These are phyloP conservation scores for Mycena maculata DNA, from an alignment of 768 basidiomycete genomes.

Conservation along the genomic window DNA sequence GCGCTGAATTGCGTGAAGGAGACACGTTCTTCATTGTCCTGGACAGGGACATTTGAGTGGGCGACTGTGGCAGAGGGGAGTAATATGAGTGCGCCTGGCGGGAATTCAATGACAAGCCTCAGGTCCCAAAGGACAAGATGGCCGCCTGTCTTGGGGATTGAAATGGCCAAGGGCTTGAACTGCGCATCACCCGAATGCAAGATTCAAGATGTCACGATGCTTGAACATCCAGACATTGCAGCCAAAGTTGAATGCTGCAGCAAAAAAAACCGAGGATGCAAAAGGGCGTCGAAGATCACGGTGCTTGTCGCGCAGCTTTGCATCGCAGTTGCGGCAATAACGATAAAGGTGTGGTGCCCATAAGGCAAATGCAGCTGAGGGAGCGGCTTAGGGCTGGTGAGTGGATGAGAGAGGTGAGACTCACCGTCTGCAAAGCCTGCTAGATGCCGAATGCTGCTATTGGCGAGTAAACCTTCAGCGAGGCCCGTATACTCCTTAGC, in stretches of 20 bases:
- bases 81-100: too few species aligned
- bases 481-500: background rate
- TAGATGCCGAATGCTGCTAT: background rate
- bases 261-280: too few species aligned
- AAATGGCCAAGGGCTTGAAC: constrained; percentile 46
- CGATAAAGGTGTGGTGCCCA: constrained; percentile 31
- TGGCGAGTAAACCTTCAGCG: constrained; percentile 3
- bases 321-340: constrained; percentile 20
- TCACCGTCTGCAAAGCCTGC: constrained; percentile 34
- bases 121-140: constrained; percentile 49
- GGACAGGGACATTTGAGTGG: too few species aligned
- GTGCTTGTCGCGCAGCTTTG: too few species aligned
- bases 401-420: background rate
- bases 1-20: constrained; percentile 44
- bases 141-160: constrained; percentile 41
- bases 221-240: too few species aligned
- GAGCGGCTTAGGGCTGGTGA: background rate
- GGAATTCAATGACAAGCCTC: too few species aligned
- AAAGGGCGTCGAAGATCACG: too few species aligned
- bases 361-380: constrained; percentile 19
- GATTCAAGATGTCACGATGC: too few species aligned
- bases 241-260: constrained; percentile 49
- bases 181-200: constrained; percentile 46
- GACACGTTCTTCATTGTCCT: too few species aligned
- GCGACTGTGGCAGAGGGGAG: too few species aligned